These are phyloP conservation scores for Mycena galopus DNA, from an alignment of 768 basidiomycete genomes.

Conservation along the genomic window DNA sequence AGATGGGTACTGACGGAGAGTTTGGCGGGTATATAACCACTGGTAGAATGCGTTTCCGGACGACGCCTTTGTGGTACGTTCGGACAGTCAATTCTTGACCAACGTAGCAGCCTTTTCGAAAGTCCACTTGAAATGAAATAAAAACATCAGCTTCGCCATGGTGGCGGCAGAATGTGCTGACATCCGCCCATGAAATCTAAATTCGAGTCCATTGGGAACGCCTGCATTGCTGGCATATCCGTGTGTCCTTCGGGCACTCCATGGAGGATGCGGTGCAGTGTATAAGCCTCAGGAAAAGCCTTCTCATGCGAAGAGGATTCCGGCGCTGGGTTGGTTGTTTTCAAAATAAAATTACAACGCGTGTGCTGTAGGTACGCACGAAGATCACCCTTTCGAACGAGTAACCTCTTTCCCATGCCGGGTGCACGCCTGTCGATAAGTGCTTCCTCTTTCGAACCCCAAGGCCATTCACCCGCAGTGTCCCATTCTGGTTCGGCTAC, in stretches of 20 bases:
- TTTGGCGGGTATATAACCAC: slow-evolving; percentile 66
- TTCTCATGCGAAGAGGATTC: slow-evolving; percentile 71
- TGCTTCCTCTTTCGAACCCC: slow-evolving; percentile 67
- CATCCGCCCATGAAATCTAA: slow-evolving; percentile 95
- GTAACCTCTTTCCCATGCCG: slow-evolving; percentile 82
- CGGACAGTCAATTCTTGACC: slow-evolving; percentile 98
- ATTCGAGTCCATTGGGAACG: slow-evolving; percentile 95
- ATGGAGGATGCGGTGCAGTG: slow-evolving; percentile 80
- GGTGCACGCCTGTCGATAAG: slow-evolving; percentile 76
- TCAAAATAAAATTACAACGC: slow-evolving; percentile 8
- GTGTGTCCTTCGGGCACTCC: slow-evolving; percentile 90
- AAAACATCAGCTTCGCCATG: slow-evolving; percentile 22
- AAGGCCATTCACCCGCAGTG: slow-evolving; percentile 60
- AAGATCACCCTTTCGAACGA: slow-evolving; percentile 76
- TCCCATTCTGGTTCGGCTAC: slow-evolving; percentile 84
- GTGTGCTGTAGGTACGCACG: slow-evolving; percentile 66
- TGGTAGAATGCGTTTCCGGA: slow-evolving; percentile 92
- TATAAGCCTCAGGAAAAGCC: slow-evolving; percentile 68
- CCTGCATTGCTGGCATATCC: slow-evolving; percentile 82
- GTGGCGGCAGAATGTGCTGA: slow-evolving; percentile 55
- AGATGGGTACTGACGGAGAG: slow-evolving; percentile 46
- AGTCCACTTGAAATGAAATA: slow-evolving; percentile 74
- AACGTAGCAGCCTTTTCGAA: slow-evolving; percentile 97
- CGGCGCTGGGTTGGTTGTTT: slow-evolving; percentile 54
- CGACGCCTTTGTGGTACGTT: slow-evolving; percentile 93